Evolutionary conservation across 2,329 filamentous ascomycete genomes (phyloP).

Genomic region (Fusarium succisae): DNA sequence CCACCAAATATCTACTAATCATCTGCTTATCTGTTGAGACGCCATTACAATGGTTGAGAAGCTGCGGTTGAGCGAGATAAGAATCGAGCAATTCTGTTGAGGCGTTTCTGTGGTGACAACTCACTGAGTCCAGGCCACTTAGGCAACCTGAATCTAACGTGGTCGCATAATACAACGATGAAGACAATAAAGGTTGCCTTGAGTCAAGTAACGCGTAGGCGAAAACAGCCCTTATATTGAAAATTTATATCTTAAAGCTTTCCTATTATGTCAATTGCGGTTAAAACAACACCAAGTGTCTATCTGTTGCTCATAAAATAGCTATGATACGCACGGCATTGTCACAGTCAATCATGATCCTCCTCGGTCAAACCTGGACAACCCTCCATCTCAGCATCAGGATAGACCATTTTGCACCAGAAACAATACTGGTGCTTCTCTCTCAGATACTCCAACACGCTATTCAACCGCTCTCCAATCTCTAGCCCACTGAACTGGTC

Average conservation of each 20-base stretch:
- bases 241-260: not conserved
- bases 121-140: not conserved
- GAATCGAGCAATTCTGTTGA: constrained; percentile 10
- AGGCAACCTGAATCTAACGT: not conserved
- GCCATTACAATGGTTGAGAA: not conserved
- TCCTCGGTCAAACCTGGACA: constrained; percentile 91
- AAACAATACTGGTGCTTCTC: constrained; percentile 85
- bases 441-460: constrained; percentile 75
- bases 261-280: not conserved
- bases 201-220: not conserved
- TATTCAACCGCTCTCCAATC: constrained; percentile 71
- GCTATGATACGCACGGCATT: not conserved
- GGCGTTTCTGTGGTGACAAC: not conserved
- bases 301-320: not conserved
- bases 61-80: not conserved
- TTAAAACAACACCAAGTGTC: not conserved
- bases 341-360: constrained; percentile 67
- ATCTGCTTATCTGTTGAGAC: constrained; percentile 3
- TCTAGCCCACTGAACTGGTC: constrained; percentile 80
- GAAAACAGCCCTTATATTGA: not conserved
- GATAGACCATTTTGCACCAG: constrained; percentile 91
- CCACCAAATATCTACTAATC: not conserved
- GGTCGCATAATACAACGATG: not conserved
- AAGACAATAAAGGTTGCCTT: not conserved
- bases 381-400: constrained; percentile 78